These are phyloP conservation scores for Polyporus arcularius DNA, from an alignment of 768 basidiomycete genomes.

Conservation along the genomic window DNA sequence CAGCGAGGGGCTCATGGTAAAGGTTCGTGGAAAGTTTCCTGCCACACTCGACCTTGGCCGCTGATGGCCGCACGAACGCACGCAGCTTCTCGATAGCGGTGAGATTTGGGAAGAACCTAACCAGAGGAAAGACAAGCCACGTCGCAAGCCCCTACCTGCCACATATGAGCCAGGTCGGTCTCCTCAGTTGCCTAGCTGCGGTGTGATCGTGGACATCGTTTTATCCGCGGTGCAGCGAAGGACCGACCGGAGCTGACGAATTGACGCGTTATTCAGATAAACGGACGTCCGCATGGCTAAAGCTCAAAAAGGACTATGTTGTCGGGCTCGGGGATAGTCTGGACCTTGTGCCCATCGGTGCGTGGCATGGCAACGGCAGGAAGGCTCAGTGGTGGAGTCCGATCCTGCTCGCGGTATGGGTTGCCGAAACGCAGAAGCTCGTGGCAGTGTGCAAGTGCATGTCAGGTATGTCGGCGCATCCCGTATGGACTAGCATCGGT, in stretches of 20 bases:
- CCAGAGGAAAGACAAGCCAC: constrained; percentile 38
- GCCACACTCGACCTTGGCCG: neutral
- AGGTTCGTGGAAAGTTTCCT: constrained; percentile 44
- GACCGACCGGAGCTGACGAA: constrained; percentile 1
- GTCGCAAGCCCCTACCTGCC: constrained; percentile 72
- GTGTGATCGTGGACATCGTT: neutral
- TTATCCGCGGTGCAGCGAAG: neutral
- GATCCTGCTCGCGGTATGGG: constrained; percentile 77
- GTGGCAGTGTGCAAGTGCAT: constrained; percentile 91
- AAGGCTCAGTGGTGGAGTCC: constrained; percentile 95
- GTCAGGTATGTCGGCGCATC: constrained; percentile 52
- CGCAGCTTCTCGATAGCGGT: constrained; percentile 66
- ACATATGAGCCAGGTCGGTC: constrained; percentile 76
- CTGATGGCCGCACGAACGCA: constrained; percentile 14
- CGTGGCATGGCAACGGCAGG: constrained; percentile 89
- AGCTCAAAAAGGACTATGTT: constrained; percentile 93
- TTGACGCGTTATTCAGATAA: constrained; percentile 52
- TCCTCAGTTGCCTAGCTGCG: neutral
- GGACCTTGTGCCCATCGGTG: constrained; percentile 73
- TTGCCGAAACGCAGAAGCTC: constrained; percentile 57
- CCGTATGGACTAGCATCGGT: constrained; percentile 6
- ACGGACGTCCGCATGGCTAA: constrained; percentile 84
- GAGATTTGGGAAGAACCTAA: constrained; percentile 37
- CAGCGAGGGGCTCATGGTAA: constrained; percentile 95
- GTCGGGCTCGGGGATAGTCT: constrained; percentile 74